Conservation (phyloP, 257 asterid genomes). For the Przewalskia tangutica region DNA sequence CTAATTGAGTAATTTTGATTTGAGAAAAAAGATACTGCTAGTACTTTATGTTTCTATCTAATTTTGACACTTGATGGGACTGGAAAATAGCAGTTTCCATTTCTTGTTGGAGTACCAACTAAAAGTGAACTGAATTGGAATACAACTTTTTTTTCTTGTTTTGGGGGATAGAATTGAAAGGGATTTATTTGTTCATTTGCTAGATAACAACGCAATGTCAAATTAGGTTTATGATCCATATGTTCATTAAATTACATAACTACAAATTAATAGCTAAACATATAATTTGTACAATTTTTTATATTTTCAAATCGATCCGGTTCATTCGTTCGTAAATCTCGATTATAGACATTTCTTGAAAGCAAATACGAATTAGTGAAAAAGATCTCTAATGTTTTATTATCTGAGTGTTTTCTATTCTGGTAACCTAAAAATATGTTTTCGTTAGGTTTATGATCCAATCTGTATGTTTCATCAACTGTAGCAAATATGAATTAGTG, state of each 20-base stretch:
- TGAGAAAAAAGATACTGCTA: neutral
- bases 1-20: neutral
- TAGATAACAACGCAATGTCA: neutral
- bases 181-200: neutral
- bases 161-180: neutral
- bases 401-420: no score
- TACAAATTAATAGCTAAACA: no score
- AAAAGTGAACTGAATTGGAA: neutral
- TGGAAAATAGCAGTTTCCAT: neutral
- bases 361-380: no score
- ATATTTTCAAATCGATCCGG: no score
- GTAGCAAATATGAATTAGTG: neutral
- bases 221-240: neutral
- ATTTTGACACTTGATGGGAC: neutral
- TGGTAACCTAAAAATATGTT: no score
- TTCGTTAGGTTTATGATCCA: no score
- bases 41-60: neutral
- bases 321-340: no score
- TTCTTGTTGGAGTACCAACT: neutral
- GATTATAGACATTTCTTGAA: no score
- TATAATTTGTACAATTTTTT: no score
- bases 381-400: no score
- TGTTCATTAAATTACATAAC: neutral
- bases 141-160: neutral
- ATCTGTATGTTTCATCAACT: no score